phyloP scores from a whole-genome alignment of 2,329 filamentous ascomycete species.

The Arachnomyces sp. region DNA sequence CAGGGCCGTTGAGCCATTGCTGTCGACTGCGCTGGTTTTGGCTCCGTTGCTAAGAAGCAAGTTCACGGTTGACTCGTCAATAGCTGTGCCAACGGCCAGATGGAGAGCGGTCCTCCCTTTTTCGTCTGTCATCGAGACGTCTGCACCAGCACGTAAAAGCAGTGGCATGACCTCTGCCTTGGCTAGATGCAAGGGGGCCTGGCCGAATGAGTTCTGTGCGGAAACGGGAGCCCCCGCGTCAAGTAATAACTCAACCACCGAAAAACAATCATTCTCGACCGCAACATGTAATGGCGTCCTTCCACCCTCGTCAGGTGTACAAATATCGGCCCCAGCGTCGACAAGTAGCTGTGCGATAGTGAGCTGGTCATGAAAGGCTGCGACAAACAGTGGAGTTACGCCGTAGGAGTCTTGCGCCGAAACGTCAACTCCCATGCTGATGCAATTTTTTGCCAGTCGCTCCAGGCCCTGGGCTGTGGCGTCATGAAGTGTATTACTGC shows the following conservation, averaged over 20 bases:
- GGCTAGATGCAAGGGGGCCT: neutral
- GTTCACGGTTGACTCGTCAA: too few species aligned
- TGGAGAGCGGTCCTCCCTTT: neutral
- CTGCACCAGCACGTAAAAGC: constrained; percentile 2
- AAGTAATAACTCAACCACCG: neutral
- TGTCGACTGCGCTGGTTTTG: too few species aligned
- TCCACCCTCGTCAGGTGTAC: neutral
- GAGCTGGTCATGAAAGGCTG: too few species aligned
- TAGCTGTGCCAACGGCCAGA: too few species aligned
- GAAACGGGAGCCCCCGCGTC: constrained; percentile 3
- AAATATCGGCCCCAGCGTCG: neutral
- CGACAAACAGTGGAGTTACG: too few species aligned
- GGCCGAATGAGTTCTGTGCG: neutral
- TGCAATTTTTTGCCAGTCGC: too few species aligned
- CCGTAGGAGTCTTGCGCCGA: too few species aligned
- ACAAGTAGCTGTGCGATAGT: constrained; percentile 3
- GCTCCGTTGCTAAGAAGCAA: too few species aligned
- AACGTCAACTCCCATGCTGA: too few species aligned
- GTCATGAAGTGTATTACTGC: too few species aligned
- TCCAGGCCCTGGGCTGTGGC: too few species aligned
- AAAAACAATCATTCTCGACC: neutral
- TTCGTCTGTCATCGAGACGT: neutral
- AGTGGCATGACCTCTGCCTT: neutral
- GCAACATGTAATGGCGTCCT: constrained; percentile 1
- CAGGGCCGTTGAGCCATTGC: too few species aligned